Conservation (phyloP, 257 asterid species). For the Thymus mandschuricus region DNA sequence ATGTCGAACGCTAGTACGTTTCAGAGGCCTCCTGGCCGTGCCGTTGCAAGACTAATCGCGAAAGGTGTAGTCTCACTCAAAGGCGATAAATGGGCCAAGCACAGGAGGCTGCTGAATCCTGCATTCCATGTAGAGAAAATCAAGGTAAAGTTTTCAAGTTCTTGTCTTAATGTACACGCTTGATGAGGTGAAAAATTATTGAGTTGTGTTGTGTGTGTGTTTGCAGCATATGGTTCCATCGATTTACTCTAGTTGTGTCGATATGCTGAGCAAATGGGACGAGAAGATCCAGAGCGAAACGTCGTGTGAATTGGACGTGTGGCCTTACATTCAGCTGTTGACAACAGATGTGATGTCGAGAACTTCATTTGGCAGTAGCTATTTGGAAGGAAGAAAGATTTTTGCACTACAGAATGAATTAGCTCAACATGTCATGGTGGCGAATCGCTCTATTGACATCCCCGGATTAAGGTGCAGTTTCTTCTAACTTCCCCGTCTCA, state of each 20-base stretch:
- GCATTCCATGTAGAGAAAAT: constrained; percentile 59
- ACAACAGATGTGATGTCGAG: constrained; percentile 54
- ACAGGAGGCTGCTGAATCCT: constrained; percentile 56
- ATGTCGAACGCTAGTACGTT: neutral
- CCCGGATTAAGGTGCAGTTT: constrained; percentile 45
- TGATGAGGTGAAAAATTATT: too few relatives aligned
- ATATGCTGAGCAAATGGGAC: constrained; percentile 59
- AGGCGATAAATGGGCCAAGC: constrained; percentile 59
- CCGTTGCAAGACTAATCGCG: neutral
- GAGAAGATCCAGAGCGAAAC: neutral
- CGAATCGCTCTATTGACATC: constrained; percentile 17
- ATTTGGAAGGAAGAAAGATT: constrained; percentile 50
- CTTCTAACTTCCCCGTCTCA: too few relatives aligned
- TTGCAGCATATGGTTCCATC: constrained; percentile 43
- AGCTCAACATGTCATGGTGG: neutral
- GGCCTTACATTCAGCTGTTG: constrained; percentile 46
- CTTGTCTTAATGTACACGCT: too few relatives aligned
- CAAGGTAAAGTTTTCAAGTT: constrained; percentile 37
- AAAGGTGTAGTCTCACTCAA: neutral
- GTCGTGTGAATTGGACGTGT: constrained; percentile 49
- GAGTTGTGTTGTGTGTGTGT: too few relatives aligned
- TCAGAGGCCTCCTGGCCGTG: neutral
- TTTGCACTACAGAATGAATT: constrained; percentile 55
- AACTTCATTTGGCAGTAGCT: constrained; percentile 57
- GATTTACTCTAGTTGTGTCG: constrained; percentile 48